Percentiles rank a stretch among this genome's conserved stretches.
Conservation (phyloP, 148 eudicot genomes). For the Heliamphora exappendiculata region DNA sequence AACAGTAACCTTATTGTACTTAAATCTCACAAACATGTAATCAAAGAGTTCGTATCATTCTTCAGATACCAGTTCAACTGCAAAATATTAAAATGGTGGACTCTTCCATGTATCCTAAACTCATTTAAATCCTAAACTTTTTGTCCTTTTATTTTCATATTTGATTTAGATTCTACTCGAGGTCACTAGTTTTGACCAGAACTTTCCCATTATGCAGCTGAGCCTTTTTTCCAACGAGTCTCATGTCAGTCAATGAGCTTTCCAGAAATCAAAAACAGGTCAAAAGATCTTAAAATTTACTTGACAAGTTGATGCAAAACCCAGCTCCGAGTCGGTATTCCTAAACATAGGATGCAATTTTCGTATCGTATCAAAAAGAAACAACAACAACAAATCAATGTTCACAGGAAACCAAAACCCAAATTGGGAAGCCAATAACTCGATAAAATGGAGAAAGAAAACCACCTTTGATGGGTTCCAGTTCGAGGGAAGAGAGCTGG, state of each 20-base stretch:
- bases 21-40: too few species aligned
- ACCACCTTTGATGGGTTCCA: slow-evolving; percentile 57
- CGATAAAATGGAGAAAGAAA: neutral
- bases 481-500: slow-evolving; percentile 71
- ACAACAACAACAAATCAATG: neutral
- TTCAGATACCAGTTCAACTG: too few species aligned
- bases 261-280: neutral
- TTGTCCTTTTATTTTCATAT: too few species aligned
- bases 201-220: neutral
- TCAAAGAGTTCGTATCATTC: too few species aligned
- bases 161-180: too few species aligned
- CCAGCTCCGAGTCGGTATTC: neutral
- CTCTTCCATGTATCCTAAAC: too few species aligned
- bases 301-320: neutral
- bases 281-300: neutral
- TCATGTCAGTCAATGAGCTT: neutral
- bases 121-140: too few species aligned
- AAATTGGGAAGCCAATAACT: neutral
- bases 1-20: too few species aligned
- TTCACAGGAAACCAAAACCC: neutral
- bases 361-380: neutral
- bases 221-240: neutral
- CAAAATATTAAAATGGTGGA: too few species aligned
- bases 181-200: neutral
- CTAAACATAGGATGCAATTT: neutral